phyloP scores from a whole-genome alignment of 148 eudicot genomes.

The Linanthus parryae region DNA sequence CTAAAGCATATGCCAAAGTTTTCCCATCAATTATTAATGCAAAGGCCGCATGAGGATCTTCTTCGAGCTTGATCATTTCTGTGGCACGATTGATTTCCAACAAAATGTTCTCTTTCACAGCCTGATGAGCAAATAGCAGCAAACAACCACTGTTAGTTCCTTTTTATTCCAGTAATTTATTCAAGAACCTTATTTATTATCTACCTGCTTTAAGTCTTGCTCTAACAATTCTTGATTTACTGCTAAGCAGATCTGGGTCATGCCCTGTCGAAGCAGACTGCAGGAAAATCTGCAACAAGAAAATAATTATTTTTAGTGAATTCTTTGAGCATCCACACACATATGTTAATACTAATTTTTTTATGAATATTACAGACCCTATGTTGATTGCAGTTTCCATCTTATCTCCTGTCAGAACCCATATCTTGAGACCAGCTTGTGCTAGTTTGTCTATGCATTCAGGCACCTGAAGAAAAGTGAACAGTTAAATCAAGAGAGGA shows the following conservation, averaged over 20 bases:
- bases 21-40: conserved; percentile 83
- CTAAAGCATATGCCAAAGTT: conserved; percentile 51
- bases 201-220: conserved; percentile 61
- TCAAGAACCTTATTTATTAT: conserved; percentile 7
- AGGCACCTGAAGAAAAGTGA: conserved; percentile 56
- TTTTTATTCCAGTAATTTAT: conserved; percentile 16
- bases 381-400: conserved; percentile 99
- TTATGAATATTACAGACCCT: conserved; percentile 60
- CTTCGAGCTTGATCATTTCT: conserved; percentile 60
- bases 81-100: conserved; percentile 61
- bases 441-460: conserved; percentile 97
- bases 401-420: conserved; percentile 99
- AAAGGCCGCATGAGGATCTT: conserved; percentile 75
- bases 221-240: conserved; percentile 25
- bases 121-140: conserved; percentile 34
- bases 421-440: conserved; percentile 94
- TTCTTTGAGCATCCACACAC: not conserved
- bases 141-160: no score
- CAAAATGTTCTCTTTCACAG: conserved; percentile 48
- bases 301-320: not conserved
- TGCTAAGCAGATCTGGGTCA: conserved; percentile 70
- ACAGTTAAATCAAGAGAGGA: not conserved
- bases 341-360: no score
- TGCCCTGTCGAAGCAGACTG: conserved; percentile 77
- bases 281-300: conserved; percentile 55